Evolutionary conservation across 192 early-diverging fungal genomes (phyloP).

Genomic region (Entomortierella chlamydospora): DNA sequence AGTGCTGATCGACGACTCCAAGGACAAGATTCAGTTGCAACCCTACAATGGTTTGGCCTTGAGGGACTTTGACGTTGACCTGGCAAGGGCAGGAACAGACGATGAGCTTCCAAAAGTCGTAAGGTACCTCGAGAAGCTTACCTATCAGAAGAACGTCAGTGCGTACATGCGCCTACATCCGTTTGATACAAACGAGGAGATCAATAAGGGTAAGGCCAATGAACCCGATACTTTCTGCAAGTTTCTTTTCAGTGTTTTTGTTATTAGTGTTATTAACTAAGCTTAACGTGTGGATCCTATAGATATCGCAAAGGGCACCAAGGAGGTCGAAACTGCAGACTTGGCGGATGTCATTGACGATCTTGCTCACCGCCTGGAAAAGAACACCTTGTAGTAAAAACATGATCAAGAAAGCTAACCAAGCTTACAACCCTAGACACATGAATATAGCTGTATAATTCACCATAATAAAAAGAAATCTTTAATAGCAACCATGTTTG

Average conservation of each 20-base stretch:
- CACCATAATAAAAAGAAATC: neutral
- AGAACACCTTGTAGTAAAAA: conserved; percentile 12
- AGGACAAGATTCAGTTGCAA: conserved; percentile 60
- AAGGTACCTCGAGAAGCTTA: conserved; percentile 54
- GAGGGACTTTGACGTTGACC: conserved; percentile 44
- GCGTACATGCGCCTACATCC: conserved; percentile 61
- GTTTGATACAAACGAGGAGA: conserved; percentile 22
- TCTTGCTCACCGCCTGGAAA: conserved; percentile 11
- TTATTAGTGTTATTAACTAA: neutral
- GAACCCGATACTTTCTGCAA: neutral
- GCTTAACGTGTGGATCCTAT: no score
- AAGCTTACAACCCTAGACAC: no score
- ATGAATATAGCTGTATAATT: neutral
- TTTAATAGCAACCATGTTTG: neutral
- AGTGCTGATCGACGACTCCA: conserved; percentile 65
- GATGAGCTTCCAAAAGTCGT: conserved; percentile 57
- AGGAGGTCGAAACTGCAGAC: neutral
- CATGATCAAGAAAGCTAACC: no score
- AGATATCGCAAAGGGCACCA: neutral
- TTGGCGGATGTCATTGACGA: conserved; percentile 9
- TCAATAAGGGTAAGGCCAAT: conserved; percentile 2
- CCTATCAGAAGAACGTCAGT: conserved; percentile 59
- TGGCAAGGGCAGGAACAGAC: conserved; percentile 36
- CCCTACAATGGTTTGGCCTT: conserved; percentile 61
- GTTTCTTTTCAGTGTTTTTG: neutral